phyloP scores from a whole-genome alignment of 257 asterid species.

The Paulownia fortunei region DNA sequence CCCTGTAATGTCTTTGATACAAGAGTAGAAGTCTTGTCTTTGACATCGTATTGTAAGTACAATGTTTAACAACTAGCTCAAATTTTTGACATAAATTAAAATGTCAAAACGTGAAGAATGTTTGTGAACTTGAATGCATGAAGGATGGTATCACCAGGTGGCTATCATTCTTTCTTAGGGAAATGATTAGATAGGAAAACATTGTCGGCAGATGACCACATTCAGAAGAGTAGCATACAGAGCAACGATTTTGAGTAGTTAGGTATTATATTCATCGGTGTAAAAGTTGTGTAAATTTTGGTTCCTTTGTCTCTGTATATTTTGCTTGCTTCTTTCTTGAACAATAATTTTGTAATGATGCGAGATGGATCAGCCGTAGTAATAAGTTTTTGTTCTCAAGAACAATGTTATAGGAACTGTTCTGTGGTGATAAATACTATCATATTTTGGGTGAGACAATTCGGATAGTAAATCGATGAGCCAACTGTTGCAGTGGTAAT shows the following conservation, averaged over 20 bases:
- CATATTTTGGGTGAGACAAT: not conserved
- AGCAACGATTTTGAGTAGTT: constrained; percentile 37
- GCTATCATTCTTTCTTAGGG: not conserved
- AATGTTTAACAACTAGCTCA: constrained; percentile 5
- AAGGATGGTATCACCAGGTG: not conserved
- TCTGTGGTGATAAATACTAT: not conserved
- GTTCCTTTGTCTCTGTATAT: not conserved
- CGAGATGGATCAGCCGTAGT: not conserved
- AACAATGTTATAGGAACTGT: not conserved
- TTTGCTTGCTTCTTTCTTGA: not conserved
- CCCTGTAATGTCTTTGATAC: constrained; percentile 76
- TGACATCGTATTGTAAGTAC: not conserved
- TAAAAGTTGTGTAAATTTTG: constrained; percentile 27
- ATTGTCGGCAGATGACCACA: not conserved
- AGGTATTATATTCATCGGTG: not conserved
- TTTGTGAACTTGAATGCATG: constrained; percentile 11
- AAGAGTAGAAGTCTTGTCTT: constrained; percentile 33
- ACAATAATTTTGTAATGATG: not conserved
- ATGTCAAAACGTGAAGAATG: not conserved
- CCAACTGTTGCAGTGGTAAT: too few relatives aligned
- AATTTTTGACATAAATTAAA: not conserved
- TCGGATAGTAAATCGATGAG: too few relatives aligned
- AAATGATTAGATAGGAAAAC: not conserved
- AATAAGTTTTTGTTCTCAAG: not conserved
- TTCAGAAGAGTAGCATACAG: not conserved